Evolutionary conservation across 192 early-diverging fungal genomes (phyloP), one percentile per base, ranked within the genome.

Genomic region (Cetraspora pellucida): DNA sequence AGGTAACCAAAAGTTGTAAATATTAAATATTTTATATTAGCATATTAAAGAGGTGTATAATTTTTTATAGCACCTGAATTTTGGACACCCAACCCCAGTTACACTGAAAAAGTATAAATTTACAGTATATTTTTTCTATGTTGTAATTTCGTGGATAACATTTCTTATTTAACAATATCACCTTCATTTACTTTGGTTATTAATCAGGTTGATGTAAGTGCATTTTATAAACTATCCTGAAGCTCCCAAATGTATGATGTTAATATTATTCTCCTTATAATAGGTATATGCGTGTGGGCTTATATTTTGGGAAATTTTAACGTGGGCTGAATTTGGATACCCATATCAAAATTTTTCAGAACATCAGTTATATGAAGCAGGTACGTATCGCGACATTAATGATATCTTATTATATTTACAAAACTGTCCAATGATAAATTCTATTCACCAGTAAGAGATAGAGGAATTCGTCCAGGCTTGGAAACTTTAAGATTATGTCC

Each of bases 281-380:
- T 57, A 82, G 69, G 81, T 88, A 30, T 93, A 93, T 79, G 92
- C 92, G 37, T 91, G 90, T 72, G 92, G 85, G 7, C 70, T 93
- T 14, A 93, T 93, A 66, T 93, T 90, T 75, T 93, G 92, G 92
- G 92, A 93, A 80, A 93, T 93, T 55, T 44, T 93, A 46, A 89
- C 89, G 66, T 93, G 92, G 92, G 86, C 87, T 27, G 89, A 85
- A 60, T 82, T 83, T 65, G 90, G 90, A 13, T 93, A 89, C 49
- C 92, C 92, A 0, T 93, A 90, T 79, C 87, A 92, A 77, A 87
- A 89, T 72, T 79, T 85, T 82, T 88, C 83, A 7, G 89, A 91
- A 72, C 89, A 90, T 66, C 85, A 88, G 71, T 77, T 90, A 23
- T 90, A 89, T 47, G 80, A 81, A 17, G 79, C 82, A 69, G 82